These are phyloP conservation scores for Fusarium musae DNA, from an alignment of 2,329 filamentous ascomycete genomes.

Conservation along the genomic window DNA sequence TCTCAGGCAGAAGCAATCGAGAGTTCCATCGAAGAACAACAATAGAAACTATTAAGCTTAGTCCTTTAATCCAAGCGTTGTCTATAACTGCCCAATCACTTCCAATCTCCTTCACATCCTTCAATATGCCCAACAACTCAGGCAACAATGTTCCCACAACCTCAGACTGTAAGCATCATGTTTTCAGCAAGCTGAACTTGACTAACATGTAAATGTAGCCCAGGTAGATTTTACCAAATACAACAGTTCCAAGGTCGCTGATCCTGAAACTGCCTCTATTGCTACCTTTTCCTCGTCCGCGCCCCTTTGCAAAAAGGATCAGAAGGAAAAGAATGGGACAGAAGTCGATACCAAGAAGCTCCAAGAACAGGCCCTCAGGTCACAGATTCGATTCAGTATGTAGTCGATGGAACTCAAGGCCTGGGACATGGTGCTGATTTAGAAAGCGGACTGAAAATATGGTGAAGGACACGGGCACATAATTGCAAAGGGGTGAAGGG, in stretches of 20 bases:
- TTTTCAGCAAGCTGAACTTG: background rate
- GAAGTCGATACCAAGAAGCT: slow-evolving; percentile 41
- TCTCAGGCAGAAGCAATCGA: slow-evolving; percentile 19
- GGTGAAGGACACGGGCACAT: background rate
- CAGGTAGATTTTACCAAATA: slow-evolving; percentile 23
- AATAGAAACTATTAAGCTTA: slow-evolving; percentile 8
- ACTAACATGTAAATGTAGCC: slow-evolving; percentile 21
- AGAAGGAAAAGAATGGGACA: slow-evolving; percentile 23
- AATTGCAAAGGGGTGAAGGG: background rate
- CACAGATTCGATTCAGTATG: slow-evolving; percentile 44
- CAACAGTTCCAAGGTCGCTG: slow-evolving; percentile 12
- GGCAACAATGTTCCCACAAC: slow-evolving; percentile 13
- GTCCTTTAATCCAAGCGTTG: background rate
- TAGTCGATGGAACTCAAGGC: slow-evolving; percentile 9
- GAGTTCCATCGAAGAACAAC: background rate
- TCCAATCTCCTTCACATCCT: background rate
- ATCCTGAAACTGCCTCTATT: slow-evolving; percentile 44
- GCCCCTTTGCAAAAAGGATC: slow-evolving; percentile 36
- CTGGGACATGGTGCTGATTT: background rate
- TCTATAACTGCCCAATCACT: background rate
- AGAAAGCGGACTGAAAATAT: background rate
- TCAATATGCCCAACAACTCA: slow-evolving; percentile 27
- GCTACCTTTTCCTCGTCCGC: slow-evolving; percentile 41
- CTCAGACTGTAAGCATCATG: slow-evolving; percentile 29
- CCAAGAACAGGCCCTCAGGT: slow-evolving; percentile 44